Evolutionary conservation across 208 protist species (phyloP), one percentile per base, ranked within the genome.

Genomic region (Wallacemonas collosoma): DNA sequence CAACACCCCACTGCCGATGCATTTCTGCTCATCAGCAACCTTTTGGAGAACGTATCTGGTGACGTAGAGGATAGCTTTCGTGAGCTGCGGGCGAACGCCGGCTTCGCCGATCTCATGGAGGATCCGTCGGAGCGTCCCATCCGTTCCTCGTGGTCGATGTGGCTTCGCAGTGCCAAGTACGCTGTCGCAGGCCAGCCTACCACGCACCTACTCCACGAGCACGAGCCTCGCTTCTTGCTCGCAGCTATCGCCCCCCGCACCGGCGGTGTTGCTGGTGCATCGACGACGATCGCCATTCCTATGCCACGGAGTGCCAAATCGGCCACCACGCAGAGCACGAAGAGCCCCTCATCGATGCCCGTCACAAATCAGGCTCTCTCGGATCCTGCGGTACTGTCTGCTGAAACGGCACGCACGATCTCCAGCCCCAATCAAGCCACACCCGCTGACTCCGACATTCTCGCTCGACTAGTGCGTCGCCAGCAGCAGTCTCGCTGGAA

Each of bases 241-340:
- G 77, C 75, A 38, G 75, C 82, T 1, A 47, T 92, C 11, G 82
- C 73, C 1, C 73, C 79, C 3, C 82, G 85, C 44, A 71, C 64
- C 2, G 75, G 77, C 58, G 68, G 72, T 14, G 71, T 70, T 15
- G 66, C 68, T 8, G 71, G 75, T 40, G 66, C 71, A 14, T 73
- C 75, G 56, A 68, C 72, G 43, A 80, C 82, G 15, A 94, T 96
- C 71, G 61, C 87, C 53, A 96, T 96, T 47, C 91, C 91, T 7
- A 87, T 91, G 82, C 91, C 91, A 12, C 87, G 91, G 47, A 94
- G 89, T 68, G 87, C 86, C 44, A 94, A 93, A 67, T 82, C 79
- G 1, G 83, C 60, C 7, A 82, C 80, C 64, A 65, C 82, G 6
- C 88, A 90, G 50, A 89, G 86, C 60, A 72, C 77, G 5, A 83